phyloP scores from a whole-genome alignment of 345 rosid species.

The Lepidium didymum region DNA sequence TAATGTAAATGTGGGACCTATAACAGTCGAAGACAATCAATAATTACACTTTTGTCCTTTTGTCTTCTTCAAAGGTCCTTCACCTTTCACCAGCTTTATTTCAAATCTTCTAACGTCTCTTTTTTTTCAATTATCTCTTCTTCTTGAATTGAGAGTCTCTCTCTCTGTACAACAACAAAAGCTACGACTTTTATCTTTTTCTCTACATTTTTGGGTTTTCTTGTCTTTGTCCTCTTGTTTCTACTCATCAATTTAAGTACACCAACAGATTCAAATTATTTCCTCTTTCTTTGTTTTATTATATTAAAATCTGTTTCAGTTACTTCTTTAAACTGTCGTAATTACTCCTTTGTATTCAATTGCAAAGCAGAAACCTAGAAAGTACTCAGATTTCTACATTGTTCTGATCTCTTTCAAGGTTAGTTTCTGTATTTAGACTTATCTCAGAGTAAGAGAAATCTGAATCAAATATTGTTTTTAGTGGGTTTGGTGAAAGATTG shows the following conservation, averaged over 20 bases:
- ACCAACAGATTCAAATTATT: neutral
- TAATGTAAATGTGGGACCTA: constrained; percentile 10
- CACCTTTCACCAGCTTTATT: constrained; percentile 21
- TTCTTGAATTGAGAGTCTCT: constrained; percentile 12
- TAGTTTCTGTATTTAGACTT: neutral
- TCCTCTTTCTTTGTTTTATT: neutral
- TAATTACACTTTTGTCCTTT: constrained; percentile 31
- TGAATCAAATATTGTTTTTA: neutral
- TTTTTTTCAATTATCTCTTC: neutral
- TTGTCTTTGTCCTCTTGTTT: constrained; percentile 21
- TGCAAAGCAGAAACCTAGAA: constrained; percentile 3
- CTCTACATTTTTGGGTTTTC: constrained; percentile 17
- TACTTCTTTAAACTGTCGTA: neutral
- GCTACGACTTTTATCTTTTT: neutral
- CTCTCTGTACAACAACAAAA: neutral
- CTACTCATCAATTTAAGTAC: neutral
- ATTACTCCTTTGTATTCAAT: neutral
- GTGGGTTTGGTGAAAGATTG: neutral
- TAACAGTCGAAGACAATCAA: neutral
- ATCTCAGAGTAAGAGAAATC: neutral
- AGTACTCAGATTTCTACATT: neutral
- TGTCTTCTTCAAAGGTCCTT: constrained; percentile 2
- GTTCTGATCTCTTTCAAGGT: constrained; percentile 6
- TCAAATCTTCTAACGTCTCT: constrained; percentile 30
- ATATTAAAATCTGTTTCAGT: neutral